phyloP scores from a whole-genome alignment of 768 basidiomycete genomes.

The Termitomyces sp. region DNA sequence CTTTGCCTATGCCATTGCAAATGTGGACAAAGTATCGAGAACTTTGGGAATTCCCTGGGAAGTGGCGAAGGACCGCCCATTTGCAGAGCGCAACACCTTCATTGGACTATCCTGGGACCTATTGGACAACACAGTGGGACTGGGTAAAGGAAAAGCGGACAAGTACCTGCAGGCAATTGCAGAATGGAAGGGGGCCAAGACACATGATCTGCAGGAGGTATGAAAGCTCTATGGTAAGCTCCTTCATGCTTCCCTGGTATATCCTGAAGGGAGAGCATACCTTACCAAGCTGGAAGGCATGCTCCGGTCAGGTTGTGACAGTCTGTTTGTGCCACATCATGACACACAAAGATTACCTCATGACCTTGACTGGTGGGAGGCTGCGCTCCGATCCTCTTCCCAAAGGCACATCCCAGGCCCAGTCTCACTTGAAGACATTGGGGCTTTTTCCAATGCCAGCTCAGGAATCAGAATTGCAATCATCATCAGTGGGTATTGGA shows the following conservation, averaged over 20 bases:
- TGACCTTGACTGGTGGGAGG: conserved; percentile 28
- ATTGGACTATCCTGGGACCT: conserved; percentile 9
- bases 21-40: conserved; percentile 23
- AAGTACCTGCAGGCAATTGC: background rate
- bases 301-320: background rate
- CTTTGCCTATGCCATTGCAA: too few species aligned
- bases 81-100: background rate
- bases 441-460: conserved; percentile 32
- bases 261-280: conserved; percentile 27
- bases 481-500: background rate
- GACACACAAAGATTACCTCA: background rate
- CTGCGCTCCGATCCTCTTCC: rapidly evolving
- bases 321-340: background rate
- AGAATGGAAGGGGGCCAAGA: background rate
- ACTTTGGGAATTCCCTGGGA: conserved; percentile 13
- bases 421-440: conserved; percentile 17
- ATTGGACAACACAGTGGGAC: background rate
- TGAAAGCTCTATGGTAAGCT: conserved; percentile 20
- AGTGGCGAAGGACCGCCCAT: background rate
- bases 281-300: conserved; percentile 27
- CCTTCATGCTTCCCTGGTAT: conserved; percentile 21
- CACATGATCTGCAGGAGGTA: rapidly evolving
- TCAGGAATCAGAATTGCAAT: background rate
- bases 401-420: conserved; percentile 23
- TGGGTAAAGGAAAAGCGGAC: background rate